A percentile compares a stretch with the other conserved stretches of the same genome.
These are phyloP conservation scores for Ophiostoma himal-ulmi DNA, from an alignment of 2,329 filamentous ascomycete genomes.

Conservation along the genomic window DNA sequence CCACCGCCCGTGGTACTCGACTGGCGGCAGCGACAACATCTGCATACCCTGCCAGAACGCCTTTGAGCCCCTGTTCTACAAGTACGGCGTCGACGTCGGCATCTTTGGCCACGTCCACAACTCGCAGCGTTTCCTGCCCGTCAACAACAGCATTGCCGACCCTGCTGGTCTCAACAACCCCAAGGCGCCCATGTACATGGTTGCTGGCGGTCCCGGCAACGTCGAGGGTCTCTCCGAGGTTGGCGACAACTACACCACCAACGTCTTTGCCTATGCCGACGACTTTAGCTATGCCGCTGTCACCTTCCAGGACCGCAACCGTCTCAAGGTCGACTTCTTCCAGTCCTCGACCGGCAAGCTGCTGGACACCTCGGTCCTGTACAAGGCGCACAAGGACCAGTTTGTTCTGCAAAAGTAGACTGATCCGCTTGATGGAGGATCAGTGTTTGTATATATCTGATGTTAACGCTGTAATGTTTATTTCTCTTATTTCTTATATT, in stretches of 20 bases:
- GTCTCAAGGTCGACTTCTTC: constrained; percentile 48
- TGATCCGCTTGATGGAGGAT: not conserved
- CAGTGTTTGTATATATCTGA: not conserved
- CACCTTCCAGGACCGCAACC: constrained; percentile 40
- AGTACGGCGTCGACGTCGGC: constrained; percentile 52
- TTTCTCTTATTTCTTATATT: not conserved
- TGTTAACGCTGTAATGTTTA: not conserved
- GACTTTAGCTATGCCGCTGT: constrained; percentile 50
- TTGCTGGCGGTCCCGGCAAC: constrained; percentile 52
- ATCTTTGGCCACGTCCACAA: constrained; percentile 56
- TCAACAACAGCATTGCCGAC: constrained; percentile 35
- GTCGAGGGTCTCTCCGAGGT: constrained; percentile 46
- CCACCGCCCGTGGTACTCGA: constrained; percentile 45
- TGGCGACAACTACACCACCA: constrained; percentile 39
- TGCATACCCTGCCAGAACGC: constrained; percentile 46
- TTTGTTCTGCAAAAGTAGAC: constrained; percentile 39
- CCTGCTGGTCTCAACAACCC: constrained; percentile 37
- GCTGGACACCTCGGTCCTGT: constrained; percentile 44
- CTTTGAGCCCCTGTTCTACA: constrained; percentile 50
- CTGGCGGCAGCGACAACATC: constrained; percentile 28
- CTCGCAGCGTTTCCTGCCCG: constrained; percentile 47
- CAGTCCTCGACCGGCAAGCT: constrained; percentile 43
- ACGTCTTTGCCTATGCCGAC: constrained; percentile 45
- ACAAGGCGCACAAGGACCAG: constrained; percentile 41
- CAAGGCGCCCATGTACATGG: constrained; percentile 47